Conservation (phyloP, 441 rosid genomes). For the Euphorbia corollata region DNA sequence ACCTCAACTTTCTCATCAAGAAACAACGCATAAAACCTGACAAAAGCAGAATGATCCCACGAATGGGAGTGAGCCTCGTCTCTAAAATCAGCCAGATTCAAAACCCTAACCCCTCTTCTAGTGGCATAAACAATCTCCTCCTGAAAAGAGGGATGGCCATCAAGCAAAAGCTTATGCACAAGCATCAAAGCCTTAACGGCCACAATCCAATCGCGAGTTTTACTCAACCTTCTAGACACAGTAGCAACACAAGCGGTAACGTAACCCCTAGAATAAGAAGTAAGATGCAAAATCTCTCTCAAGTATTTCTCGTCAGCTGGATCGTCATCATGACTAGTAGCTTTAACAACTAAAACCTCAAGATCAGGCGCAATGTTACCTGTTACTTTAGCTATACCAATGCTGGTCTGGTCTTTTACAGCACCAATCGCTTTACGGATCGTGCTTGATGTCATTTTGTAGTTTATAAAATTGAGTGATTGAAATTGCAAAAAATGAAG, state of each 20-base stretch:
- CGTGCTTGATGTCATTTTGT: constrained; percentile 60
- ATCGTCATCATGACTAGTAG: constrained; percentile 56
- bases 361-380: constrained; percentile 45
- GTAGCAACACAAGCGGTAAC: constrained; percentile 51
- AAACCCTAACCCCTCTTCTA: constrained; percentile 35
- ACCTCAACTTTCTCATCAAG: constrained; percentile 69
- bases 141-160: constrained; percentile 59
- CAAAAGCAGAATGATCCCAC: constrained; percentile 58
- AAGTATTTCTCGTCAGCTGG: constrained; percentile 54
- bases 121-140: constrained; percentile 37
- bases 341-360: constrained; percentile 61
- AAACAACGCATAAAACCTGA: constrained; percentile 48
- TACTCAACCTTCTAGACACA: constrained; percentile 50
- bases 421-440: constrained; percentile 49
- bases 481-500: constrained; percentile 17
- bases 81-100: constrained; percentile 54
- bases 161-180: constrained; percentile 56
- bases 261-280: constrained; percentile 41
- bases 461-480: background rate
- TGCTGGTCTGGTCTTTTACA: constrained; percentile 33
- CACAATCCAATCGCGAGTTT: constrained; percentile 69
- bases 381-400: constrained; percentile 67
- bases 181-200: constrained; percentile 67
- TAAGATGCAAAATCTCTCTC: constrained; percentile 38
- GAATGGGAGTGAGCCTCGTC: constrained; percentile 59